Percentiles rank a stretch among this genome's conserved stretches.
Conservation (phyloP, 257 asterid genomes). For the Asclepias syriaca region DNA sequence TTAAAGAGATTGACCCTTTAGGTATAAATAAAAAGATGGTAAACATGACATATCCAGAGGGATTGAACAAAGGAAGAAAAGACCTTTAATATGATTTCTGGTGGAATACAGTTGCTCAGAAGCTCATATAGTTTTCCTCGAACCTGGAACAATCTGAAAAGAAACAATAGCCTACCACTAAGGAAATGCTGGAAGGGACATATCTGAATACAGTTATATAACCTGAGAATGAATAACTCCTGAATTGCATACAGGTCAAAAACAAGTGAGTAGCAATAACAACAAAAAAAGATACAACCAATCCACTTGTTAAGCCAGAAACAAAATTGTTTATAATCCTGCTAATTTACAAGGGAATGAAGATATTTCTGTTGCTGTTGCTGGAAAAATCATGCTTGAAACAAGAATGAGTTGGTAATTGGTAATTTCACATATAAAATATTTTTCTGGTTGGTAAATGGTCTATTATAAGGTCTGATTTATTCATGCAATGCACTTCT, state of each 20-base stretch:
- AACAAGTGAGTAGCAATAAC: neutral
- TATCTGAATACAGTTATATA: neutral
- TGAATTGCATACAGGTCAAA: neutral
- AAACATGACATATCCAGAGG: slow-evolving; percentile 15
- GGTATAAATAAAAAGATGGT: neutral
- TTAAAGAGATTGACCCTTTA: slow-evolving; percentile 13
- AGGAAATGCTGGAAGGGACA: neutral
- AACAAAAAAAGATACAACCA: neutral
- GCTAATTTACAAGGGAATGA: neutral
- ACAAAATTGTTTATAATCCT: neutral
- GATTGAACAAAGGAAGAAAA: neutral
- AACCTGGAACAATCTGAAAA: slow-evolving; percentile 81
- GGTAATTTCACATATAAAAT: no score
- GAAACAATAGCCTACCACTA: neutral
- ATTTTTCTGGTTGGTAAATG: neutral
- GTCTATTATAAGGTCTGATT: neutral
- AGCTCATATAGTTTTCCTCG: slow-evolving; percentile 94
- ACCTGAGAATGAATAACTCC: neutral
- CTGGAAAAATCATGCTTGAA: neutral
- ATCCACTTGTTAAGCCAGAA: neutral
- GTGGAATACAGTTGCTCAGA: slow-evolving; percentile 87
- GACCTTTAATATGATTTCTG: slow-evolving; percentile 85
- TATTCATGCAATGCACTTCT: neutral
- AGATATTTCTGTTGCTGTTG: neutral
- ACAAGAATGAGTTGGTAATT: no score